Conservation (phyloP, 169 alveolate genomes). For the Eimeria maxima region DNA sequence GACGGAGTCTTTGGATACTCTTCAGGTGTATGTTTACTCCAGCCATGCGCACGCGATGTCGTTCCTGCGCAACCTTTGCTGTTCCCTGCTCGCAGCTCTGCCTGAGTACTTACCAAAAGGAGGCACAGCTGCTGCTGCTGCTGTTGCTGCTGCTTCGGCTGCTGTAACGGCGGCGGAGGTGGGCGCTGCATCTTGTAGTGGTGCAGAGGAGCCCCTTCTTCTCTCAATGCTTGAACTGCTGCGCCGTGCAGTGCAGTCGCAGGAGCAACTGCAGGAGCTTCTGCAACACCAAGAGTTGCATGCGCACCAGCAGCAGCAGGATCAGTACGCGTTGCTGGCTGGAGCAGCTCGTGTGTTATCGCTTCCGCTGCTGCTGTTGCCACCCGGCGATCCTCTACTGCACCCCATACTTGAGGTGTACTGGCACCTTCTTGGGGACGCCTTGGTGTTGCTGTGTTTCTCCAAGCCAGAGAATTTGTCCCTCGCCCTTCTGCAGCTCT, state of each 20-base stretch:
- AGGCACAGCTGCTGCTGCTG: conserved; percentile 65
- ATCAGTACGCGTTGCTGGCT: conserved; percentile 22
- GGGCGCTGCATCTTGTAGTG: not conserved
- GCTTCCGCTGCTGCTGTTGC: conserved; percentile 72
- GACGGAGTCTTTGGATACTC: conserved; percentile 31
- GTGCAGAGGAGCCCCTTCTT: not conserved
- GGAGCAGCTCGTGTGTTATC: conserved; percentile 54
- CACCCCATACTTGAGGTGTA: conserved; percentile 36
- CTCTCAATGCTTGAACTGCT: conserved; percentile 55
- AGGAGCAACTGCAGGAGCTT: conserved; percentile 41
- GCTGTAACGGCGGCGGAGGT: conserved; percentile 2
- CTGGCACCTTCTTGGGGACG: conserved; percentile 61
- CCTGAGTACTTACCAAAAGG: conserved; percentile 6
- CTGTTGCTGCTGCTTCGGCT: conserved; percentile 52
- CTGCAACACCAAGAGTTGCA: not conserved
- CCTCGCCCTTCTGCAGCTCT: conserved; percentile 38
- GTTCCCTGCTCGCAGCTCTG: not conserved
- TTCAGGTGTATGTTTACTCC: conserved; percentile 65
- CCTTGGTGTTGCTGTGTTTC: conserved; percentile 41
- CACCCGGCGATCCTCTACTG: conserved; percentile 51
- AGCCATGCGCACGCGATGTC: conserved; percentile 48
- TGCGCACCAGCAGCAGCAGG: conserved; percentile 8
- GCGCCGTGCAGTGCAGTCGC: conserved; percentile 66
- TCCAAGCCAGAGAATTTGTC: not conserved
- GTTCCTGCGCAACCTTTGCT: conserved; percentile 51